Base-by-base conservation (phyloP, 2,329 filamentous ascomycete species). In the Fusarium sp. region DNA sequence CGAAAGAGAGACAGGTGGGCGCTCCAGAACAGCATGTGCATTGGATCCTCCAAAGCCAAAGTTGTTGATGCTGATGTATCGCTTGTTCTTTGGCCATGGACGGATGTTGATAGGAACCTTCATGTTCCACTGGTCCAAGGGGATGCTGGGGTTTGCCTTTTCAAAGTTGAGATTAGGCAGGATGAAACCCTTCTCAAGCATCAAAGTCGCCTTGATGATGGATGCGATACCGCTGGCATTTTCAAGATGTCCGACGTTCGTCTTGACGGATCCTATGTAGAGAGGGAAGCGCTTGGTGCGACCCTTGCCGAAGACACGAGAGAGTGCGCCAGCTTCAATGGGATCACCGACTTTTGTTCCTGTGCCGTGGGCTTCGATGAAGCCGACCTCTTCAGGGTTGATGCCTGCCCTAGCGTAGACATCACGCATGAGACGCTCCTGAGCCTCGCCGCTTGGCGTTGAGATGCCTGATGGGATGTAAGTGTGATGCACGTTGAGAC, bases 181-280 rank as follows among this genome's bases (percentile, higher is more conserved):
- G 2, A 74, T 73, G 9, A 68, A 52, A 4, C 61, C 61, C 41
- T 68, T 74, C 9, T 74, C 64, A 8, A 74, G 70, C 41, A 71
- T 58, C 58, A 68, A 22, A 6, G 68, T 63, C 2, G 72, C 61
- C n/a, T 73, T 74, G 64, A 73, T 68, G 9, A 59, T 29, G 16
- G 62, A 60, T 2, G 70, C 72, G 0, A 71, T 41, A 16, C 67
- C 72, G 20, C 70, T 73, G 1, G 64, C 54, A 1, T 41, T 65
- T 35, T 67, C 70, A 27, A 73, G 33, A 33, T 74, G 70, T 1
- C 72, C 70, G 14, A 74, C 66, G 18, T 74, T 74, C 5, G 70
- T 62, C 59, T 78, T 48, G 77, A 74, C 67, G 16, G 60, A 69
- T 2, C 69, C 66, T 1, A 71, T 20, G 22, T 58, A 58, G 14